A percentile compares a stretch with the other conserved stretches of the same genome.
These are phyloP conservation scores for Myxozyma udenii DNA, from an alignment of 805 yeast species.

Conservation along the genomic window DNA sequence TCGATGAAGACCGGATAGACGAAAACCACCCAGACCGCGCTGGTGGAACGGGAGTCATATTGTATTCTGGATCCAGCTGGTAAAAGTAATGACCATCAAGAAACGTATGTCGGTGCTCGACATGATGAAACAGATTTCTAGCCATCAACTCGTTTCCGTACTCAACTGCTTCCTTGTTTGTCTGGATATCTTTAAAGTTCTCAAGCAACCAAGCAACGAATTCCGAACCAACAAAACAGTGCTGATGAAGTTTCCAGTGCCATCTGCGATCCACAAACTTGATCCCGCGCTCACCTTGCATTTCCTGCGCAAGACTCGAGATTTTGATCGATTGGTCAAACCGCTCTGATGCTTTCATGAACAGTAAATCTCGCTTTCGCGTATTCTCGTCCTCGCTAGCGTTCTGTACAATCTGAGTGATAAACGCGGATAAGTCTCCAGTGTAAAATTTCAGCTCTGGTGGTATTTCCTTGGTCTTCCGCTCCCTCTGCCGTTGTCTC, in stretches of 20 bases:
- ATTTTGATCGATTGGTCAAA: slow-evolving; percentile 53
- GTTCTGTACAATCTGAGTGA: slow-evolving; percentile 52
- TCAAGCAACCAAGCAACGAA: slow-evolving; percentile 82
- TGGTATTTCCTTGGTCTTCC: slow-evolving; percentile 46
- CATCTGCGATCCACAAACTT: slow-evolving; percentile 75
- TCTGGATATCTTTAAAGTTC: slow-evolving; percentile 71
- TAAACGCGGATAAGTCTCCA: slow-evolving; percentile 69
- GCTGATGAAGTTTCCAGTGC: slow-evolving; percentile 78
- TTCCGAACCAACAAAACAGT: slow-evolving; percentile 82
- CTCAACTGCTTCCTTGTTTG: slow-evolving; percentile 75
- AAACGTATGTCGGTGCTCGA: slow-evolving; percentile 75
- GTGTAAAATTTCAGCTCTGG: slow-evolving; percentile 87
- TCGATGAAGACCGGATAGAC: slow-evolving; percentile 13
- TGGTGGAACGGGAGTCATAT: slow-evolving; percentile 1
- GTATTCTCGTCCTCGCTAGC: slow-evolving; percentile 33
- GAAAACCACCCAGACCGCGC: slow-evolving; percentile 19
- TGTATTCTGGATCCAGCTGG: slow-evolving; percentile 57
- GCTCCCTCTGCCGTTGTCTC: slow-evolving; percentile 16
- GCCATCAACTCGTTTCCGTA: slow-evolving; percentile 79
- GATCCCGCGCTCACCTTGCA: slow-evolving; percentile 61
- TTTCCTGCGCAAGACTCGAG: slow-evolving; percentile 54
- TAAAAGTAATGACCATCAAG: slow-evolving; percentile 93
- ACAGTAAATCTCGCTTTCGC: slow-evolving; percentile 42
- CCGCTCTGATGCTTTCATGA: slow-evolving; percentile 36
- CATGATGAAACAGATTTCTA: slow-evolving; percentile 71